Conservation (phyloP, 305 asterid species). For the Fraxinus latifolia region DNA sequence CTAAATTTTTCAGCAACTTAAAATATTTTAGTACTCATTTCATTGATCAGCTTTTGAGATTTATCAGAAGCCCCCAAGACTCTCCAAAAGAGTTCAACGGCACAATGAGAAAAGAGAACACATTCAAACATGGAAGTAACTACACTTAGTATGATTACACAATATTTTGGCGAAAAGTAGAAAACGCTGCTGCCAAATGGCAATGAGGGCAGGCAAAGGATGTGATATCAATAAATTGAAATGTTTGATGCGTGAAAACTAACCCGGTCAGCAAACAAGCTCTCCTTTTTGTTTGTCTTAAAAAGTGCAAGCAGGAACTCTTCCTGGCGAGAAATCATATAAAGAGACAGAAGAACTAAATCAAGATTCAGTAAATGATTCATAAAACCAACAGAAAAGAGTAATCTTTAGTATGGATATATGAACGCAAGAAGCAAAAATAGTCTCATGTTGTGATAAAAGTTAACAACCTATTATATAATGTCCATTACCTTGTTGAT, state of each 20-base stretch:
- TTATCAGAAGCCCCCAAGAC: neutral
- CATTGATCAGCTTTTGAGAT: neutral
- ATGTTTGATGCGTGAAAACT: constrained; percentile 32
- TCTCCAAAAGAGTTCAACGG: neutral
- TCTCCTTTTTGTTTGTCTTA: constrained; percentile 72
- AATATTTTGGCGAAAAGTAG: neutral
- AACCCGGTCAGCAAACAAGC: constrained; percentile 90
- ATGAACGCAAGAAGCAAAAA: no score
- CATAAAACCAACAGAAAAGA: neutral
- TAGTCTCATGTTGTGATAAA: no score
- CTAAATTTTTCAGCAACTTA: neutral
- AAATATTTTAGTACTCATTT: neutral
- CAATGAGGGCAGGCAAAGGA: constrained; percentile 2
- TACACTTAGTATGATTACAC: neutral
- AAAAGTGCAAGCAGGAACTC: constrained; percentile 83
- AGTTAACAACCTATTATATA: no score
- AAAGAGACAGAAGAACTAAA: constrained; percentile 18
- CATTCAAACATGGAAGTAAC: neutral
- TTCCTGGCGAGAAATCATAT: constrained; percentile 45
- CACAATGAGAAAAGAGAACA: neutral
- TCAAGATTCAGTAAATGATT: constrained; percentile 17
- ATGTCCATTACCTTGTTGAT: no score
- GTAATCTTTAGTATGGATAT: no score
- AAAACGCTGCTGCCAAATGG: neutral
- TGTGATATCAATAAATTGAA: constrained; percentile 26